Conservation (phyloP, 2,329 filamentous ascomycete species). For the Pseudonectria foliicola region DNA sequence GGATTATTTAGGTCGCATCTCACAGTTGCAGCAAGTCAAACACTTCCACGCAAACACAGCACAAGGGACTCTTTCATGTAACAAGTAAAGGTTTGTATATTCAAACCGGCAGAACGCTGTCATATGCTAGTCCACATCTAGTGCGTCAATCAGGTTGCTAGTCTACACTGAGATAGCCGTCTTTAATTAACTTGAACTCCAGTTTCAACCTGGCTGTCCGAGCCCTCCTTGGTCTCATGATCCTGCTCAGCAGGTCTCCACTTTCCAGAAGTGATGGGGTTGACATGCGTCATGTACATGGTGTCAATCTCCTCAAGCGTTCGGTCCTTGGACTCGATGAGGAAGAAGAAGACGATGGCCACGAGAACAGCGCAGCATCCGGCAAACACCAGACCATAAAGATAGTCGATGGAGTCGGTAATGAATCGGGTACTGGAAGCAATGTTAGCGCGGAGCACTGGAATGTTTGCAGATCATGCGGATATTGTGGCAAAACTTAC, state of each 20-base stretch:
- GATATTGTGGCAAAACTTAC: slow-evolving; percentile 22
- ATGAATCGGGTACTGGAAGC: slow-evolving; percentile 57
- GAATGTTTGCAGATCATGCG: not conserved
- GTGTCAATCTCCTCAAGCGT: slow-evolving; percentile 70
- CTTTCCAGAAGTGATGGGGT: slow-evolving; percentile 38
- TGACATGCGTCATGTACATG: slow-evolving; percentile 57
- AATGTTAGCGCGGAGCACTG: slow-evolving; percentile 20
- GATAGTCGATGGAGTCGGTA: slow-evolving; percentile 60
- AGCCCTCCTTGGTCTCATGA: too few relatives aligned
- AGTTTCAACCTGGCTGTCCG: too few relatives aligned
- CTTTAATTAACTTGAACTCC: too few relatives aligned
- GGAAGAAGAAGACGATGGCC: slow-evolving; percentile 65
- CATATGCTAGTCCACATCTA: too few relatives aligned
- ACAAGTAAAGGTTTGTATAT: too few relatives aligned
- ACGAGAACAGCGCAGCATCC: slow-evolving; percentile 58
- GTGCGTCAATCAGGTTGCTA: too few relatives aligned
- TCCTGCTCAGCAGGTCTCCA: slow-evolving; percentile 9
- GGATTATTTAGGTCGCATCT: too few relatives aligned
- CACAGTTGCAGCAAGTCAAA: too few relatives aligned
- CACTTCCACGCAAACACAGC: too few relatives aligned
- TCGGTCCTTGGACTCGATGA: slow-evolving; percentile 65
- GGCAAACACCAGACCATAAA: slow-evolving; percentile 65
- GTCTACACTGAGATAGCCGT: too few relatives aligned
- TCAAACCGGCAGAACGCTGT: too few relatives aligned
- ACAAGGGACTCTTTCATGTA: too few relatives aligned